phyloP scores from a whole-genome alignment of 2,329 filamentous ascomycete species.

The Trichoderma oligosporum region DNA sequence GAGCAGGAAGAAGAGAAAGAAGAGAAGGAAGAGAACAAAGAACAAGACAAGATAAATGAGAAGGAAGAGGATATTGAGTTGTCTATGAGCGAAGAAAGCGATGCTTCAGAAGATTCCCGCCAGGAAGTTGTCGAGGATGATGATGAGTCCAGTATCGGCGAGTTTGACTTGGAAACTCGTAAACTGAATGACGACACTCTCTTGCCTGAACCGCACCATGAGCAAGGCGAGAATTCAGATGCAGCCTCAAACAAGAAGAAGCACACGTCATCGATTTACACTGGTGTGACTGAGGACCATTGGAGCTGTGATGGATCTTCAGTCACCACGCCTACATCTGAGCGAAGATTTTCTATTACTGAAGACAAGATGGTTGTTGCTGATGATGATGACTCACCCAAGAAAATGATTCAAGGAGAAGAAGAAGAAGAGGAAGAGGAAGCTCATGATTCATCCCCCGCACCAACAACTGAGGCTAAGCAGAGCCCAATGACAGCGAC shows the following conservation, averaged over 20 bases:
- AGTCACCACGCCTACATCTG: slow-evolving; percentile 39
- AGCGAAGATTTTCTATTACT: slow-evolving; percentile 33
- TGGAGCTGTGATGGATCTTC: slow-evolving; percentile 39
- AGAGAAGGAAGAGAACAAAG: not conserved
- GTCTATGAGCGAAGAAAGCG: not conserved
- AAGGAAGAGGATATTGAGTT: not conserved
- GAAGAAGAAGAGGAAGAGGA: slow-evolving; percentile 16
- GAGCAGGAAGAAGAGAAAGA: not conserved
- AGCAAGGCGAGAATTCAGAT: slow-evolving; percentile 30
- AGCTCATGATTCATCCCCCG: slow-evolving; percentile 2
- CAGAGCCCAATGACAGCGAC: slow-evolving; percentile 1
- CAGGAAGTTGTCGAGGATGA: not conserved
- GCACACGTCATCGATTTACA: slow-evolving; percentile 38
- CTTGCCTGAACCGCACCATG: slow-evolving; percentile 19
- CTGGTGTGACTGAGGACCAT: slow-evolving; percentile 36
- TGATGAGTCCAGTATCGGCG: not conserved
- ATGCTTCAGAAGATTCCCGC: not conserved
- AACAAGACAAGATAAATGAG: not conserved
- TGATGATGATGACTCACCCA: slow-evolving; percentile 35
- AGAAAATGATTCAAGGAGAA: slow-evolving; percentile 26
- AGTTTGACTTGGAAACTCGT: not conserved
- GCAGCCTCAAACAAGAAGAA: slow-evolving; percentile 33
- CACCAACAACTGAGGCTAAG: slow-evolving; percentile 2
- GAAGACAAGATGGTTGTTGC: slow-evolving; percentile 31
- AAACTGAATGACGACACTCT: not conserved